Evolutionary conservation across 805 yeast species (phyloP), one percentile per base, ranked within the genome.

Genomic region (Ogataea glucozyma): DNA sequence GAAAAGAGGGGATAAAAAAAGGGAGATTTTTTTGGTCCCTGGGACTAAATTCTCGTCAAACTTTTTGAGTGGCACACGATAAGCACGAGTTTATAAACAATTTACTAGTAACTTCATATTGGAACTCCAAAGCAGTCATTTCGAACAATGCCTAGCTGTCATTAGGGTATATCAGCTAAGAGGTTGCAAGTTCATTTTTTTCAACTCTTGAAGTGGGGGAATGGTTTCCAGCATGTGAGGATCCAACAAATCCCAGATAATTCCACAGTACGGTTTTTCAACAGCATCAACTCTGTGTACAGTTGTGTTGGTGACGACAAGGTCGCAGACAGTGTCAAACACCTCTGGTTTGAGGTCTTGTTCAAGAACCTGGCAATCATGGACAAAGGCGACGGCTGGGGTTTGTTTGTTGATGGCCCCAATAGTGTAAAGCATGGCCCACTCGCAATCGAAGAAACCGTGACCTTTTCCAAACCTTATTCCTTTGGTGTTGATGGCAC

Each of bases 381-480:
- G 65, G 14, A 61, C 64, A 18, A 61, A 52, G 4, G 65, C 65
- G 4, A 56, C 60, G 21, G 64, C 56, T 8, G 29, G 41, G 1
- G 65, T 61, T 10, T 43, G 11, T 7, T 32, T 30, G 26, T 44
- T 47, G 19, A 60, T 55, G 12, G 48, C 53, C 5, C 56, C 53
- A 17, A 61, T 56, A 6, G 58, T 44, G 30, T 51, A 60, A 14
- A 61, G 39, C 60, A 61, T 58, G 9, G 58, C 65, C 65, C 65
- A 61, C 43, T 61, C 65, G 21, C 57, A 46, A 38, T 61, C 65
- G 40, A 61, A 61, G 38, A 45, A 60, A 2, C 64, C 65, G 41
- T 61, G 65, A 4, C 65, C 65, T 40, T 61, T 61, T 24, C 65
- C 65, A 32, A 61, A 58, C 22, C 65, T 40, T 12, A 61, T 51